Conservation (phyloP, 2,329 filamentous ascomycete genomes). For the Trichoderma gracile region DNA sequence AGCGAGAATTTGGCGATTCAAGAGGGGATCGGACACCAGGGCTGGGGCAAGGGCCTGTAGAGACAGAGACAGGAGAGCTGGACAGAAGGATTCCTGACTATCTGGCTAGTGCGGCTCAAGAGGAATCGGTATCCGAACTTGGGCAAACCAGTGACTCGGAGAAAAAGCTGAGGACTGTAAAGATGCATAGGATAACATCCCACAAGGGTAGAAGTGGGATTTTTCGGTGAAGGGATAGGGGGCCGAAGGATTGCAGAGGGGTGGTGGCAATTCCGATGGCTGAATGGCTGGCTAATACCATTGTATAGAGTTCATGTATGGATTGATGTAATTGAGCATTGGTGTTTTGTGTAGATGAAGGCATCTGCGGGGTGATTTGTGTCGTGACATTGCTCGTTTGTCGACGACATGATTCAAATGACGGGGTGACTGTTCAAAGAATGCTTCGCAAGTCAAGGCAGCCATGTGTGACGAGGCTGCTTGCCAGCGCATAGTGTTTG, state of each 20-base stretch:
- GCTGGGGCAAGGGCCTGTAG: background rate
- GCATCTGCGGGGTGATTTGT: background rate
- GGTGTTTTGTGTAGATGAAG: background rate
- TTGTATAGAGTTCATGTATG: slow-evolving; percentile 1
- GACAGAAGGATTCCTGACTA: slow-evolving; percentile 12
- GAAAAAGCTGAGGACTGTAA: slow-evolving; percentile 10
- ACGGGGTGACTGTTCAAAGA: background rate
- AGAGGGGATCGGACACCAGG: too few relatives aligned
- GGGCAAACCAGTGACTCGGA: background rate
- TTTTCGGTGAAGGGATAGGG: slow-evolving; percentile 16
- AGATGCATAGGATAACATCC: background rate
- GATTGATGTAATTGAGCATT: background rate
- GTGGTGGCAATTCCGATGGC: background rate
- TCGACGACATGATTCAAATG: background rate
- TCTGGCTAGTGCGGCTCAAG: slow-evolving; percentile 17
- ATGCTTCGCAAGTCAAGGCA: background rate
- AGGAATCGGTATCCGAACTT: slow-evolving; percentile 1
- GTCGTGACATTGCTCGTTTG: background rate
- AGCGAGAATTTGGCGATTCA: background rate
- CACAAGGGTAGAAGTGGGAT: background rate
- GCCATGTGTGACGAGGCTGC: background rate
- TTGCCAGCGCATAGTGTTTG: background rate
- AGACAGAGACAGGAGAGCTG: background rate
- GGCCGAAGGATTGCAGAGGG: background rate
- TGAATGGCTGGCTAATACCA: slow-evolving; percentile 5